Conservation (phyloP, 2,329 filamentous ascomycete species). For the Aspergillus glaucus region DNA sequence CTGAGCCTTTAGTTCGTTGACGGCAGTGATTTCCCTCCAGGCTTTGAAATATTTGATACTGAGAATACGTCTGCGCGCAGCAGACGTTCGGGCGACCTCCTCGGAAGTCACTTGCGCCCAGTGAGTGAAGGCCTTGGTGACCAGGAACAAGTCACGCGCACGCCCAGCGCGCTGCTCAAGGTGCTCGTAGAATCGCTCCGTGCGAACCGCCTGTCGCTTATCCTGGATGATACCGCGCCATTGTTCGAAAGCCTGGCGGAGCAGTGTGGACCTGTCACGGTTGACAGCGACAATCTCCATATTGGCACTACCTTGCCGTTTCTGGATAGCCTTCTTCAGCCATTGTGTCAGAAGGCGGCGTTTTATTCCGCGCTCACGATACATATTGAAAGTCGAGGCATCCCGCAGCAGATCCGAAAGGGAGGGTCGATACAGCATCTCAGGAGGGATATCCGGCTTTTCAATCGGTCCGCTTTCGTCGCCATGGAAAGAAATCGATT, state of each 20-base stretch:
- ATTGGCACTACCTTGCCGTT: conserved; percentile 29
- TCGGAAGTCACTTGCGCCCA: conserved; percentile 63
- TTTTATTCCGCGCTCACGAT: conserved; percentile 33
- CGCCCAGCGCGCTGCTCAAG: conserved; percentile 56
- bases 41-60: conserved; percentile 62
- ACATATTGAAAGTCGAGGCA: conserved; percentile 44
- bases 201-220: conserved; percentile 40
- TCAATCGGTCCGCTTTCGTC: conserved; percentile 5
- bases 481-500: conserved; percentile 9
- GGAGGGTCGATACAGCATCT: conserved; percentile 44
- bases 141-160: conserved; percentile 60
- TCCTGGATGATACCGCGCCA: conserved; percentile 40
- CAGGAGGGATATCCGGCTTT: conserved; percentile 24
- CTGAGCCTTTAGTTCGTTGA: conserved; percentile 51
- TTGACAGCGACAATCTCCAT: conserved; percentile 42
- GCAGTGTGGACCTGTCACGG: conserved; percentile 46
- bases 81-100: conserved; percentile 59
- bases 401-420: conserved; percentile 47
- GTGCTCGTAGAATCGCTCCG: conserved; percentile 48
- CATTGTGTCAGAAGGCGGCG: conserved; percentile 41
- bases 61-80: conserved; percentile 65
- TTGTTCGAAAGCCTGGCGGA: conserved; percentile 48
- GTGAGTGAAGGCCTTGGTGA: conserved; percentile 59
- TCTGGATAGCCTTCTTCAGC: conserved; percentile 39
- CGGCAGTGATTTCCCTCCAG: conserved; percentile 60